Base-by-base conservation (phyloP, 2,329 filamentous ascomycete species). In the Cytospora mali region DNA sequence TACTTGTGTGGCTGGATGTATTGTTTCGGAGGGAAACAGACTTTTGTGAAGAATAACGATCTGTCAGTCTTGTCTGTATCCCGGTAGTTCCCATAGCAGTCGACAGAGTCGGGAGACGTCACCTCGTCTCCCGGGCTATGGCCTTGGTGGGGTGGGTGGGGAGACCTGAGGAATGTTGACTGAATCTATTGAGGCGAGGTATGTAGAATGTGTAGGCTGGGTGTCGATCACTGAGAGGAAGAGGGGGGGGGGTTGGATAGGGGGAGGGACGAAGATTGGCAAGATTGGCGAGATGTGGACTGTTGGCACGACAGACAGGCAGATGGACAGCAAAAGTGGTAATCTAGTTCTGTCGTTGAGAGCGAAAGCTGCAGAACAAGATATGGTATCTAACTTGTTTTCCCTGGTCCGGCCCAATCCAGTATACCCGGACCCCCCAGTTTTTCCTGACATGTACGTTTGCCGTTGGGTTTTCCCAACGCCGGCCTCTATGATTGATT, bases 361-460 rank as follows among this genome's bases (percentile, higher is more conserved):
- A 60, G 51, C 35, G 46, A 49, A 25, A 54, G 50, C n/a, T 60
- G 51, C 39, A 23, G n/a, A 48, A 49, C 16, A 23, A 27, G 33
- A 53, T 39, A 33, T 60, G 58, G 58, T 60, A 60, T 60, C 58
- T 60, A 52, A 60, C 57, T 42, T 46, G 5, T 13, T 46, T 46
- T 2, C 31, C 9, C 31, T 13, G 14, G 31, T 33, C 31, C 31
- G 31, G 42, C 21, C 42, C n/a, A 10, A 46, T 25, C 23, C 50
- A 49, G 28, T 11, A 60, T 50, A 54, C 42, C 35, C 53, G 51
- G 35, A 60, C n/a, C n/a, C n/a, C 50, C 21, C 50, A 29, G 42
- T 28, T 54, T n/a, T 48, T 48, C 50, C 58, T 10, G 16, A 28
- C 21, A 27, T 27, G 28, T 52, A 6, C 25, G 14, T 48, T 60